Conservation (phyloP, 2,329 filamentous ascomycete species). For the Penicillium digitatum region DNA sequence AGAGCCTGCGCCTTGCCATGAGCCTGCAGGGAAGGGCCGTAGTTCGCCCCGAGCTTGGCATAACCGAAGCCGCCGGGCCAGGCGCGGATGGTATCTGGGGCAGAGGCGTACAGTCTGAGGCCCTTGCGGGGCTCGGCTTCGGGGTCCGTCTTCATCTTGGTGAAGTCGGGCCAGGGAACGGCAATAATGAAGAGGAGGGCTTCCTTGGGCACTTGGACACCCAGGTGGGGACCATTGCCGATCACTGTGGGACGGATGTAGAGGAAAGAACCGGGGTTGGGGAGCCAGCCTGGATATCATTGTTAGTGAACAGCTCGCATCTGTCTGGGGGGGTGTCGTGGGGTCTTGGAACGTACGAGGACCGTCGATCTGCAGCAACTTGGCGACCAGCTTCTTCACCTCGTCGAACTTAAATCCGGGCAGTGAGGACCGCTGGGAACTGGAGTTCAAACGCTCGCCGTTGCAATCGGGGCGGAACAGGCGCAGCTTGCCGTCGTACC, state of each 20-base stretch:
- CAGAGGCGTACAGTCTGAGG: slow-evolving; percentile 71
- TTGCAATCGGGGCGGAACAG: slow-evolving; percentile 76
- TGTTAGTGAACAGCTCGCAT: background rate
- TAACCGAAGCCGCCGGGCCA: slow-evolving; percentile 93
- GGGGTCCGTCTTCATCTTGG: slow-evolving; percentile 23
- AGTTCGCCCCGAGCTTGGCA: slow-evolving; percentile 91
- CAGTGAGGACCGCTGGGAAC: slow-evolving; percentile 63
- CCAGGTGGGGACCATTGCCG: slow-evolving; percentile 73
- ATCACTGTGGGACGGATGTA: slow-evolving; percentile 88
- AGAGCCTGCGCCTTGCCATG: slow-evolving; percentile 67
- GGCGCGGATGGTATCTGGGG: slow-evolving; percentile 78
- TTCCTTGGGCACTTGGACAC: slow-evolving; percentile 73
- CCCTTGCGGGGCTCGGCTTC: slow-evolving; percentile 19
- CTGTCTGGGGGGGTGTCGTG: background rate
- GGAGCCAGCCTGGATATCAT: slow-evolving; percentile 64
- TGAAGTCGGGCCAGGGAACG: slow-evolving; percentile 40
- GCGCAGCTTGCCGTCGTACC: slow-evolving; percentile 66
- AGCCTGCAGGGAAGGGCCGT: slow-evolving; percentile 76
- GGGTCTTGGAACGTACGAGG: slow-evolving; percentile 43
- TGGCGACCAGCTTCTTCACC: slow-evolving; percentile 68
- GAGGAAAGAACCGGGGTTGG: slow-evolving; percentile 66
- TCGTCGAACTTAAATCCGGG: slow-evolving; percentile 68
- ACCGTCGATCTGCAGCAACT: slow-evolving; percentile 65
- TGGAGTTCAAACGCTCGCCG: slow-evolving; percentile 58
- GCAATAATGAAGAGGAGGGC: slow-evolving; percentile 85